These are phyloP conservation scores for Colletotrichum sidae DNA, from an alignment of 2,329 filamentous ascomycete species.

Conservation along the genomic window DNA sequence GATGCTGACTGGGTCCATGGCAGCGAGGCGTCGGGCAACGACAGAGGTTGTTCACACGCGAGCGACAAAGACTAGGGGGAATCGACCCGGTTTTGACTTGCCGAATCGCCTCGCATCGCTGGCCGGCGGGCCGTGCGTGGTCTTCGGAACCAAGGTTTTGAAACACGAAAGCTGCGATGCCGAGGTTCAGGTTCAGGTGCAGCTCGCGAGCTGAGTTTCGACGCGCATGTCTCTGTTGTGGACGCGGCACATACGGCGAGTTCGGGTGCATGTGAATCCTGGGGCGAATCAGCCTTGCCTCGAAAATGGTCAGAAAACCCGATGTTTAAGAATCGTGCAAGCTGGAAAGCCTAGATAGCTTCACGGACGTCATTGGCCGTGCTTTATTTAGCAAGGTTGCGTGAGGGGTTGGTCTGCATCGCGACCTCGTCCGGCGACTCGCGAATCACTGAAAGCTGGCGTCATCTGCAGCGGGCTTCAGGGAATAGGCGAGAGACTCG, in stretches of 20 bases:
- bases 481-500: no score
- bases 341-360: no score
- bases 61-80: not conserved
- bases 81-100: constrained; percentile 1
- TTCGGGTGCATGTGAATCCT: not conserved
- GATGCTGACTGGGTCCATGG: constrained; percentile 45
- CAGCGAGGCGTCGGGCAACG: not conserved
- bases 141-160: not conserved
- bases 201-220: constrained; percentile 3
- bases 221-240: constrained; percentile 8
- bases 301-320: no score
- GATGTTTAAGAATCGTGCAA: no score
- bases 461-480: no score
- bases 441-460: no score
- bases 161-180: constrained; percentile 5
- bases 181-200: constrained; percentile 19
- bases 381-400: no score
- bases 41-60: not conserved
- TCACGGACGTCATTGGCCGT: no score
- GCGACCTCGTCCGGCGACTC: no score
- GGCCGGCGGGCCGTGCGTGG: constrained; percentile 1
- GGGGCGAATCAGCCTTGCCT: not conserved
- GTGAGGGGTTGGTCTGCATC: no score
- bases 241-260: not conserved
- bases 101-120: not conserved